Percentiles rank a stretch among this genome's conserved stretches.
These are phyloP conservation scores for Arthrobotrys musiformis DNA, from an alignment of 2,329 filamentous ascomycete species.

Conservation along the genomic window DNA sequence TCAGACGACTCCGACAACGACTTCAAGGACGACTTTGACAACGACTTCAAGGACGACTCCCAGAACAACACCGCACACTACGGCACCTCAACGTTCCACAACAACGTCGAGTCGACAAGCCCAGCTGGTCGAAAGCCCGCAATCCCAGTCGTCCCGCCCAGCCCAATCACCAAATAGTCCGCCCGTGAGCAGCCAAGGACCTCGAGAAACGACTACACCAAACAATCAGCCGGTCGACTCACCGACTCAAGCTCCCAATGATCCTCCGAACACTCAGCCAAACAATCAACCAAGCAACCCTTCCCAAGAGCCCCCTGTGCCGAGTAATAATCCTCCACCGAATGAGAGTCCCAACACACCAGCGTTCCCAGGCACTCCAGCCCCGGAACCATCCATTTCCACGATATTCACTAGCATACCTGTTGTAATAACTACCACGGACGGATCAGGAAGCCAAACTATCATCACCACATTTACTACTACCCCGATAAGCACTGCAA, in stretches of 20 bases:
- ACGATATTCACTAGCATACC: slow-evolving; percentile 19
- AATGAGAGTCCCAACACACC: background rate
- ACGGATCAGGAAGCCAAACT: slow-evolving; percentile 17
- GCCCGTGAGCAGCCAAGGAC: background rate
- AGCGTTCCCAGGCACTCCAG: background rate
- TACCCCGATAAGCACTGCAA: slow-evolving; percentile 7
- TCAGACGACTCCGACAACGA: slow-evolving; percentile 22
- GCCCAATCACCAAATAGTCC: background rate
- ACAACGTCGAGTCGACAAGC: background rate
- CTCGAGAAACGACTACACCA: background rate
- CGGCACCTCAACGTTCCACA: background rate
- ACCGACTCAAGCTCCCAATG: background rate
- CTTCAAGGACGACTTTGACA: slow-evolving; percentile 15
- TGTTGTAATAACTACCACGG: slow-evolving; percentile 30
- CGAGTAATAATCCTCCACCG: background rate
- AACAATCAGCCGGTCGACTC: slow-evolving; percentile 11
- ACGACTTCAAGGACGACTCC: slow-evolving; percentile 3
- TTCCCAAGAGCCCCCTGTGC: background rate
- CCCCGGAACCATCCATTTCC: slow-evolving; percentile 24
- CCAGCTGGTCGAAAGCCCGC: slow-evolving; percentile 30
- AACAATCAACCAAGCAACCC: background rate
- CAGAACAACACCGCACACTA: background rate
- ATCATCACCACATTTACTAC: slow-evolving; percentile 39
- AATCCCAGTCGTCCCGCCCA: background rate
- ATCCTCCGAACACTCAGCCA: background rate